A percentile compares a stretch with the other conserved stretches of the same genome.
Evolutionary conservation across 208 protist species (phyloP).

Genomic region (Angomonas ambiguus): DNA sequence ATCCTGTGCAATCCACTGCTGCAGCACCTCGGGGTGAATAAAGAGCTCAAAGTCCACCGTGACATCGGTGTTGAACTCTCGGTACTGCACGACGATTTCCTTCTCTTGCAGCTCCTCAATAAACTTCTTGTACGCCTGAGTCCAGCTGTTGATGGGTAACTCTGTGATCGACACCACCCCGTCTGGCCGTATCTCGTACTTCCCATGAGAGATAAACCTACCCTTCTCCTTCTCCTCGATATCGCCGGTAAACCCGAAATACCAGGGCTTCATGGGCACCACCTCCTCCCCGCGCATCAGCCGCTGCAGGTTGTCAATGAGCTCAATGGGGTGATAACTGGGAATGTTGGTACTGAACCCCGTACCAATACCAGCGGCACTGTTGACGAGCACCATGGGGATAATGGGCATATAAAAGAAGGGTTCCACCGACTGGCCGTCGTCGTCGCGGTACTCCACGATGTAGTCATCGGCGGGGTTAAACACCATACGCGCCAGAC

Average conservation of each 20-base stretch:
- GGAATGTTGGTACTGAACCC: constrained; percentile 98
- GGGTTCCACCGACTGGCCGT: constrained; percentile 98
- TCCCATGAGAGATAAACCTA: constrained; percentile 76
- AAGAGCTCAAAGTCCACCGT: constrained; percentile 94
- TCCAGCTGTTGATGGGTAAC: constrained; percentile 97
- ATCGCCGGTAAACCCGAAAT: constrained; percentile 94
- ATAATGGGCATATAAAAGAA: constrained; percentile 99
- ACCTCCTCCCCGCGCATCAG: constrained; percentile 85
- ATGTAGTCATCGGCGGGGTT: constrained; percentile 97
- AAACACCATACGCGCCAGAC: constrained; percentile 95
- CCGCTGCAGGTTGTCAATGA: constrained; percentile 90
- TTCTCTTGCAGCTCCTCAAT: constrained; percentile 91
- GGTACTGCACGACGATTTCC: constrained; percentile 92
- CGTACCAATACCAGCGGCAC: constrained; percentile 98
- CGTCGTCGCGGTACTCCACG: constrained; percentile 98
- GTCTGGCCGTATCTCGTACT: constrained; percentile 61
- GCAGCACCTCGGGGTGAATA: constrained; percentile 85
- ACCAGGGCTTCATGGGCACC: constrained; percentile 94
- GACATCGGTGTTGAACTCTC: constrained; percentile 96
- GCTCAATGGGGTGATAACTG: constrained; percentile 97
- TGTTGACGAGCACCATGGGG: constrained; percentile 99
- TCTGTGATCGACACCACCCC: constrained; percentile 95
- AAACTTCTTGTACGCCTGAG: constrained; percentile 93
- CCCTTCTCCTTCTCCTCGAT: constrained; percentile 82
- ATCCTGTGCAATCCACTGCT: constrained; percentile 64